Base-by-base conservation (phyloP, 371 early-diverging fungal species). In the Syncephalastrum racemosum region DNA sequence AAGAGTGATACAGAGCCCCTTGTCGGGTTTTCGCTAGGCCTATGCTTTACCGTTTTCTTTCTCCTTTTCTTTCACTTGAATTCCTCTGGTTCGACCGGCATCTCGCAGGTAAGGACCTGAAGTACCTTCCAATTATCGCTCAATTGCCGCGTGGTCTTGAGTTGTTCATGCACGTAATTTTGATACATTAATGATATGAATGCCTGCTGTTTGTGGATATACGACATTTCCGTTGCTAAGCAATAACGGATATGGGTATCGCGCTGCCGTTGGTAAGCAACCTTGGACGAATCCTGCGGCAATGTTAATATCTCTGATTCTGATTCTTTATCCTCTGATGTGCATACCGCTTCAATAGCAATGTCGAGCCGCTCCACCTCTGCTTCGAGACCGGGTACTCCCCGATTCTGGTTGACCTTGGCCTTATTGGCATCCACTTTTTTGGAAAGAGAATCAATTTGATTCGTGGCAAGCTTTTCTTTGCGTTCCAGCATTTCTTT, bases 141-240 rank as follows among this genome's bases (percentile, higher is more conserved):
- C 42, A 76, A 66, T 23, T 82, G 76, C 48, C 73, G 74, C 6
- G 84, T 57, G 20, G 80, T 73, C 51, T 73, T 75, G 31, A 81
- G 62, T 68, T 86, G 83, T 23, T 84, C 81, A 15, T 71, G 72
- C 1, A 85, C 83, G 64, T 71, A 87, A 44, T 63, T 69, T 53
- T 87, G 88, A 60, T 86, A 87, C 75, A 86, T 73, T 48, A 68
- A 54, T 1, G 85, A 82, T 19, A 89, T 58, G 16, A 61, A 63
- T 5, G 62, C 66, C 42, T 73, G 75, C 15, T 73, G 69, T 49
- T 73, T 77, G 53, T 79, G 75, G 19, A 75, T 58, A 50, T 65
- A 74, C 0, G 65, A 65, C 2, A 77, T 51, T 54, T 77, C 76
- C 0, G 60, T 51, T 2, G 67, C 47, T 40, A 77, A 43, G 24